Conservation (phyloP, 2,329 filamentous ascomycete species). For the Penicillium glabrum region DNA sequence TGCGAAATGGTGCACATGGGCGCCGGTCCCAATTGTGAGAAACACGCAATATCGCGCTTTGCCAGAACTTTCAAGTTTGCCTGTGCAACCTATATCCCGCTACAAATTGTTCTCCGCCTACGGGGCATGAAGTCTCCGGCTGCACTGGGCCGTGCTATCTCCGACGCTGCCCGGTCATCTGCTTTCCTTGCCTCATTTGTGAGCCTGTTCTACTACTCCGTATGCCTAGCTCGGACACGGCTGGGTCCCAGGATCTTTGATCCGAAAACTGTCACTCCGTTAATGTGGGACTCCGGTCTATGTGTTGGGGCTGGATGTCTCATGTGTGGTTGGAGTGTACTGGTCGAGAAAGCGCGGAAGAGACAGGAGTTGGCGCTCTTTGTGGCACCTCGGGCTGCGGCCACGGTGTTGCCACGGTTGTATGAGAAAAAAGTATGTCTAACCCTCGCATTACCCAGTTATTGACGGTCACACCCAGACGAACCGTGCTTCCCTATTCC, state of each 20-base stretch:
- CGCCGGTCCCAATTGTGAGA: slow-evolving; percentile 67
- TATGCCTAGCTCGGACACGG: slow-evolving; percentile 74
- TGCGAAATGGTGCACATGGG: slow-evolving; percentile 86
- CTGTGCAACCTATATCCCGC: slow-evolving; percentile 72
- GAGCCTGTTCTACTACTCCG: slow-evolving; percentile 77
- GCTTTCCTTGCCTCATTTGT: slow-evolving; percentile 78
- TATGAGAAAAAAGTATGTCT: slow-evolving; percentile 55
- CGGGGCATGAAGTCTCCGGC: slow-evolving; percentile 47
- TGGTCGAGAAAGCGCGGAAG: slow-evolving; percentile 66
- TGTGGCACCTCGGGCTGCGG: slow-evolving; percentile 74
- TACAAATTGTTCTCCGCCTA: slow-evolving; percentile 67
- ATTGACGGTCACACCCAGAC: slow-evolving; percentile 21
- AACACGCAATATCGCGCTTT: slow-evolving; percentile 69
- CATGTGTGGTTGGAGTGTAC: slow-evolving; percentile 78
- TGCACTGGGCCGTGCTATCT: slow-evolving; percentile 52
- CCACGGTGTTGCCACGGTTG: slow-evolving; percentile 69
- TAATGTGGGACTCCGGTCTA: slow-evolving; percentile 59
- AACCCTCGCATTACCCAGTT: slow-evolving; percentile 11
- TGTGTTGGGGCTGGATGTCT: slow-evolving; percentile 72
- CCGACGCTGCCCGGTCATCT: slow-evolving; percentile 68
- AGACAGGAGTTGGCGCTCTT: slow-evolving; percentile 77
- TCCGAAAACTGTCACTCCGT: slow-evolving; percentile 51
- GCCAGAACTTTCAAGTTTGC: slow-evolving; percentile 69
- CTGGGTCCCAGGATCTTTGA: slow-evolving; percentile 69
- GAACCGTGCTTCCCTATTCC: slow-evolving; percentile 1